Conservation (phyloP, 1,139 yeast genomes). For the Zygoascus meyerae region DNA sequence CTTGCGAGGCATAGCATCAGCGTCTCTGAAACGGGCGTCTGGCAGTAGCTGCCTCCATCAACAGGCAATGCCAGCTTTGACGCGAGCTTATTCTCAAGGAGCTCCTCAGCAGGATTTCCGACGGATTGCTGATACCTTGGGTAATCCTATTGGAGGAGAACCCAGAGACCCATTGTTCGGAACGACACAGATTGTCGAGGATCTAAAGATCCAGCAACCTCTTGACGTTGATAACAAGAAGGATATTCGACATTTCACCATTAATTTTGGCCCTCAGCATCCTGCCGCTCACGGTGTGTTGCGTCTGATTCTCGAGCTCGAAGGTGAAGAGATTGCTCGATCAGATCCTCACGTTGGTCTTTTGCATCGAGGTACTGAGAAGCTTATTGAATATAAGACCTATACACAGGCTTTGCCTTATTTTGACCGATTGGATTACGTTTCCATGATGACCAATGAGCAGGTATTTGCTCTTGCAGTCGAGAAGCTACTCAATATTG, state of each 20-base stretch:
- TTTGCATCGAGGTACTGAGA: slow-evolving; percentile 85
- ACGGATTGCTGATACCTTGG: slow-evolving; percentile 23
- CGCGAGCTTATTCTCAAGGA: slow-evolving; percentile 1
- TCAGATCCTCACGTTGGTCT: slow-evolving; percentile 87
- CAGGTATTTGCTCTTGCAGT: slow-evolving; percentile 80
- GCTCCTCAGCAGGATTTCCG: slow-evolving; percentile 8
- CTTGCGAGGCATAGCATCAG: slow-evolving; percentile 5
- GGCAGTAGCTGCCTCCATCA: background rate
- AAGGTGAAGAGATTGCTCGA: slow-evolving; percentile 83
- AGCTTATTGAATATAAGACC: slow-evolving; percentile 77
- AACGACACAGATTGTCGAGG: slow-evolving; percentile 34
- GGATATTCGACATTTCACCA: slow-evolving; percentile 79
- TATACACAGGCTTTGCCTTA: slow-evolving; percentile 84
- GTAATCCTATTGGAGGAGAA: slow-evolving; percentile 31
- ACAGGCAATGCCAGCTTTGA: background rate
- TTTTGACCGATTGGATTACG: slow-evolving; percentile 84
- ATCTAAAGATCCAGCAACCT: slow-evolving; percentile 23
- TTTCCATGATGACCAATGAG: slow-evolving; percentile 91
- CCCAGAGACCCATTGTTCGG: slow-evolving; percentile 32
- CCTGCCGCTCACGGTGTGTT: slow-evolving; percentile 95
- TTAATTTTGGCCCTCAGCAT: slow-evolving; percentile 90
- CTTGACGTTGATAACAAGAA: slow-evolving; percentile 20
- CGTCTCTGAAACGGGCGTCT: slow-evolving; percentile 2
- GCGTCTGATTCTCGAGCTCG: slow-evolving; percentile 76
- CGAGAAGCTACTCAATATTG: slow-evolving; percentile 78